Conservation (phyloP, 495 filamentous ascomycete species). For the Xanthoparmelia taractica region DNA sequence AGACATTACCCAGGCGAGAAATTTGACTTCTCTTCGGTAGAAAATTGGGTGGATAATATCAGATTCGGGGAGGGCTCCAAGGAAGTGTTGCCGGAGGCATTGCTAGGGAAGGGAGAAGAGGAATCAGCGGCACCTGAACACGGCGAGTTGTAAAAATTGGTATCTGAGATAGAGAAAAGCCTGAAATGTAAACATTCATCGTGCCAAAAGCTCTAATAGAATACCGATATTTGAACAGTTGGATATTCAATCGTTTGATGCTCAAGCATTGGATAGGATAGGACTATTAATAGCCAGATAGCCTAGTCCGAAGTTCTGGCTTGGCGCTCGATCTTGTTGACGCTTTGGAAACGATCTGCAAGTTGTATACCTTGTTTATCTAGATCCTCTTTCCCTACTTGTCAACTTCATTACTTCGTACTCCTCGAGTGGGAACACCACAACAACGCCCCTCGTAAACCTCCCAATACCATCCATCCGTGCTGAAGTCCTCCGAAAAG, state of each 20-base stretch:
- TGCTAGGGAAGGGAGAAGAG: constrained; percentile 38
- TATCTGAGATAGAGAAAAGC: background rate
- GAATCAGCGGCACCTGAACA: constrained; percentile 18
- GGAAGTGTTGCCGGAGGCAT: constrained; percentile 66
- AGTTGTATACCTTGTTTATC: too few species aligned
- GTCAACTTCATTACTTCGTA: background rate
- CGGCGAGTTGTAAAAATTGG: constrained; percentile 19
- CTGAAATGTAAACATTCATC: background rate
- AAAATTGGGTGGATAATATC: constrained; percentile 82
- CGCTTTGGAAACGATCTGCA: too few species aligned
- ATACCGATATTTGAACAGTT: too few species aligned
- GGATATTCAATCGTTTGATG: too few species aligned
- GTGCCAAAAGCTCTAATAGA: too few species aligned
- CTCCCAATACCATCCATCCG: background rate
- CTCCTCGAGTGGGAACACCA: background rate
- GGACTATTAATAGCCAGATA: too few species aligned
- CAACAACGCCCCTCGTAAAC: background rate
- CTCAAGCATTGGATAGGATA: background rate
- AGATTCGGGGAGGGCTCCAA: constrained; percentile 77
- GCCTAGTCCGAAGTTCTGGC: too few species aligned
- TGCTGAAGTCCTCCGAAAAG: background rate
- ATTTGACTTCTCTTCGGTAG: constrained; percentile 54
- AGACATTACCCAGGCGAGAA: constrained; percentile 54
- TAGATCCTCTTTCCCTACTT: background rate
- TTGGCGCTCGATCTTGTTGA: too few species aligned